Base-by-base conservation (phyloP, 176 grass and related monocot species). In the Eremochloa ophiuroides region DNA sequence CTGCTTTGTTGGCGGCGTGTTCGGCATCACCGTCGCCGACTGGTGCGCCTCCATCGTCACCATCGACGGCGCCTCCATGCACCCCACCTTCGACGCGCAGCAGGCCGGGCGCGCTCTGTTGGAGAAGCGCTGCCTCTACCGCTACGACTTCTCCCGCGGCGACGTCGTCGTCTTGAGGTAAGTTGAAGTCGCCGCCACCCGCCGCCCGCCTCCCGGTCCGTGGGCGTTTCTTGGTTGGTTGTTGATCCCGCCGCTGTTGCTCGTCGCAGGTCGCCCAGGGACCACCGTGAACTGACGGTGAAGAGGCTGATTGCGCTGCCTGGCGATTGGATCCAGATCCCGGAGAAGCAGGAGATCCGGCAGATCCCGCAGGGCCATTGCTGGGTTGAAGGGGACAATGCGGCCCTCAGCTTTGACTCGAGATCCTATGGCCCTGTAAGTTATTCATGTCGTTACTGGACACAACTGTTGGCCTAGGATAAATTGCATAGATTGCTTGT, bases 321-420 rank as follows among this genome's bases (percentile, higher is more conserved):
- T 8, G 87, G 89, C 29, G 89, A 97, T 35, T 94, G 91, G 91
- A 85, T 97, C 76, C 87, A 90, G 87, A 72, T 94, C 68, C 94
- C 82, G 23, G 85, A 90, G 59, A 79, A 75, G 14, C 33, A 40
- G 37, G 91, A 94, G 55, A 84, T 97, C 82, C 20, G 82, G 17
- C 62, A 88, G 74, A 87, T 97, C 39, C 91, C 87, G 2, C 66
- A 84, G 35, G 94, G 94, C 3, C 89, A 91, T 80, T 97, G 91
- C 75, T 97, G 94, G 91, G 87, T 97, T 23, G 91, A 97, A 94
- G 94, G 94, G 63, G 94, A 92, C 69, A 94, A 92, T 78, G 46
- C 85, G 11, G 27, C 8, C 14, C 2, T 40, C 64, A 94, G 91
- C 62, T 83, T 63, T 80, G 94, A 94, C 85, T 97, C 89, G 12